Percentiles rank a stretch among this genome's conserved stretches.
Evolutionary conservation across 352 stramenopile species (phyloP).

Genomic region (Phytopythium mirpurense): DNA sequence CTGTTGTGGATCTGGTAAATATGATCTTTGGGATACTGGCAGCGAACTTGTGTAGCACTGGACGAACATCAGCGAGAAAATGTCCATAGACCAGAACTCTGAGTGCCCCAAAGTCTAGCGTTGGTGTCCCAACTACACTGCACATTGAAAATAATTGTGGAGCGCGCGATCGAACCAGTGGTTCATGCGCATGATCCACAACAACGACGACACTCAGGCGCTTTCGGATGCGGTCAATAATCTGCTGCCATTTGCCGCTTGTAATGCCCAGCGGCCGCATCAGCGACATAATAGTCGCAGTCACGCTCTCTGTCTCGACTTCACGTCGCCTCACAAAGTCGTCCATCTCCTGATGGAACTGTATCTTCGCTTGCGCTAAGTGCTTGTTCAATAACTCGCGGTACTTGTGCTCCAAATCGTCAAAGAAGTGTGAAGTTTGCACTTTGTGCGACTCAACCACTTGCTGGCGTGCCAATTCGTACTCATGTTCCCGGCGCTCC

Average conservation of each 20-base stretch:
- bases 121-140: constrained; percentile 22
- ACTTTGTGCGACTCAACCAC: constrained; percentile 27
- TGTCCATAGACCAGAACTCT: constrained; percentile 32
- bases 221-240: constrained; percentile 45
- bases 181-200: constrained; percentile 22
- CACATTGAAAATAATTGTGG: constrained; percentile 33
- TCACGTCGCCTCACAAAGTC: constrained; percentile 49
- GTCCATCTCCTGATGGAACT: constrained; percentile 58
- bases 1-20: neutral
- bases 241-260: constrained; percentile 64
- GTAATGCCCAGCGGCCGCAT: constrained; percentile 65
- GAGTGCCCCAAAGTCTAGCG: constrained; percentile 19
- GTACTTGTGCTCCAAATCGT: constrained; percentile 28
- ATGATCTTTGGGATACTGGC: neutral
- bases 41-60: constrained; percentile 1
- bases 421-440: constrained; percentile 17
- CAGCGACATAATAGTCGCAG: constrained; percentile 68
- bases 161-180: neutral
- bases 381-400: constrained; percentile 26
- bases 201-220: constrained; percentile 44
- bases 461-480: constrained; percentile 18
- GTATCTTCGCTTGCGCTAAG: constrained; percentile 36
- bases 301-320: constrained; percentile 69
- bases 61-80: constrained; percentile 38
- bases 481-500: constrained; percentile 19